A percentile compares a stretch with the other conserved stretches of the same genome.
Evolutionary conservation across 768 basidiomycete species (phyloP).

Genomic region (Phlebiopsis flavidoalba): DNA sequence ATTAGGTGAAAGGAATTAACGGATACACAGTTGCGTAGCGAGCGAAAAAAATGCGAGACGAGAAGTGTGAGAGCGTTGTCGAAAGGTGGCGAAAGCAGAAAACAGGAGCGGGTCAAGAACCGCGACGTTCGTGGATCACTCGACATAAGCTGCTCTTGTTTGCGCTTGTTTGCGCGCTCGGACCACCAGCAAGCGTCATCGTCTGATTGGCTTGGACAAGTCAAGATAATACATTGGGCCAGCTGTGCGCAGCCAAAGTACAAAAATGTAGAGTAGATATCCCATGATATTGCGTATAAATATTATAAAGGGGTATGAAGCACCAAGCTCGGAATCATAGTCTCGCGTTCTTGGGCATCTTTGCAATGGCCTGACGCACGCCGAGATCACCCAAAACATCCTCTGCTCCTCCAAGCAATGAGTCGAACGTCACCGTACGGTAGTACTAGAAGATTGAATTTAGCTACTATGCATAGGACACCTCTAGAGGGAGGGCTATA

Average conservation of each 20-base stretch:
- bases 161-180: conserved; percentile 16
- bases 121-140: conserved; percentile 1
- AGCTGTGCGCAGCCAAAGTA: not conserved
- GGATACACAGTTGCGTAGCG: not conserved
- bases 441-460: conserved; percentile 28
- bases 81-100: not conserved
- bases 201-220: not conserved
- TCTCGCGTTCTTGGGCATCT: conserved; percentile 40
- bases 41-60: conserved; percentile 10
- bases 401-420: conserved; percentile 50
- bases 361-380: conserved; percentile 31
- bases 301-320: not conserved
- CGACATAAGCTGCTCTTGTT: conserved; percentile 8
- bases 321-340: not conserved
- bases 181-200: not conserved
- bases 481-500: not conserved
- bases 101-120: conserved; percentile 3
- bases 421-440: conserved; percentile 36
- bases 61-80: not conserved
- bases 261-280: not conserved
- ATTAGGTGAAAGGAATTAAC: not conserved
- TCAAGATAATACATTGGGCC: not conserved
- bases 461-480: not conserved
- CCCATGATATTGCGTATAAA: not conserved
- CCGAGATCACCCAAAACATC: conserved; percentile 70